Conservation (phyloP, 768 basidiomycete species). For the Tricholomella constricta region DNA sequence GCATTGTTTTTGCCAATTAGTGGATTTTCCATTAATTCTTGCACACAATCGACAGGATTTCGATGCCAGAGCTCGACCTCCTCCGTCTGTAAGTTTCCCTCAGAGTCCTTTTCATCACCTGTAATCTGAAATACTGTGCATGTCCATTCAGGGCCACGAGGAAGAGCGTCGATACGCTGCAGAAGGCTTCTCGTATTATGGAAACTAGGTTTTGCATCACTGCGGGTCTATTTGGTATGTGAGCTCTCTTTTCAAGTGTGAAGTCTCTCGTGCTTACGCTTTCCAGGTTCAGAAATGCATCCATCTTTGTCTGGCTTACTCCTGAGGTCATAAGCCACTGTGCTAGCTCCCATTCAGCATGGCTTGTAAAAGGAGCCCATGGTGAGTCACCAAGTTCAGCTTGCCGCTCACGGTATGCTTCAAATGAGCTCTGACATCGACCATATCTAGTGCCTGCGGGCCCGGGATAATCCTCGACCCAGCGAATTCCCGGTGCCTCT, state of each 20-base stretch:
- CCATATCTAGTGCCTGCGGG: slow-evolving; percentile 1
- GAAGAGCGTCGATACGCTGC: slow-evolving; percentile 23
- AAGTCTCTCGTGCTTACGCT: not conserved
- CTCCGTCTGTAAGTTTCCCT: slow-evolving; percentile 12
- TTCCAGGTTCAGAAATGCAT: not conserved
- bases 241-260: not conserved
- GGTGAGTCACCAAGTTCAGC: not conserved
- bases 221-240: not conserved
- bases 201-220: slow-evolving; percentile 3
- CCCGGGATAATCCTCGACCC: slow-evolving; percentile 4
- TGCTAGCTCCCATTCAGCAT: slow-evolving; percentile 5
- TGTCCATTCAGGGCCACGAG: slow-evolving; percentile 23
- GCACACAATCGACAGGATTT: slow-evolving; percentile 31
- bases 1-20: slow-evolving; percentile 26
- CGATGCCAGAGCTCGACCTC: slow-evolving; percentile 28
- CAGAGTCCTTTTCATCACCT: slow-evolving; percentile 8
- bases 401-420: not conserved
- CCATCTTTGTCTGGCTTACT: slow-evolving; percentile 5
- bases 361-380: slow-evolving; percentile 1
- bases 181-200: slow-evolving; percentile 14
- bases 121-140: slow-evolving; percentile 19
- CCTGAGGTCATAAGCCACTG: slow-evolving; percentile 11
- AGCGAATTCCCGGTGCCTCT: not conserved
- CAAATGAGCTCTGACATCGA: not conserved
- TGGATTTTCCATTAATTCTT: slow-evolving; percentile 31